A percentile compares a stretch with the other conserved stretches of the same genome.
These are phyloP conservation scores for Ganoderma lingzhi DNA, from an alignment of 1,284 basidiomycete species.

Conservation along the genomic window DNA sequence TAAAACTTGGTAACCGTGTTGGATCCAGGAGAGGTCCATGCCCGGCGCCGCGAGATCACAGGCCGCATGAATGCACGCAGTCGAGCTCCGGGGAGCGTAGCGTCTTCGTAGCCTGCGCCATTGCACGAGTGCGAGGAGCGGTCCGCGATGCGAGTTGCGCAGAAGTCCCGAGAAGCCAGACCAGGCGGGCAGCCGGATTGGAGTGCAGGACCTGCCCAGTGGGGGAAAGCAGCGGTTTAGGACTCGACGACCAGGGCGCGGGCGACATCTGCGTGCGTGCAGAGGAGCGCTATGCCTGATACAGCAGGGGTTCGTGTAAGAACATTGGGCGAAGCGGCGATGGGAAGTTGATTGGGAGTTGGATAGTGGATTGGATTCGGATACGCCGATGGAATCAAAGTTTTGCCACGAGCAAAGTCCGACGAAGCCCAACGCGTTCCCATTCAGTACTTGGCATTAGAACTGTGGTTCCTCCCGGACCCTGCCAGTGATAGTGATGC, in stretches of 20 bases:
- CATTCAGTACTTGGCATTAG: background rate
- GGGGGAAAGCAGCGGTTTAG: background rate
- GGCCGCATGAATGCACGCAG: conserved; percentile 2
- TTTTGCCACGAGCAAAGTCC: conserved; percentile 18
- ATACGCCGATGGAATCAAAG: conserved; percentile 21
- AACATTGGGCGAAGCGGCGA: conserved; percentile 14
- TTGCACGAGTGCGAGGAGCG: conserved; percentile 2
- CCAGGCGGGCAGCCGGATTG: background rate
- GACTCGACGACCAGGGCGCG: conserved; percentile 9
- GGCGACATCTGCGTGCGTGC: conserved; percentile 2
- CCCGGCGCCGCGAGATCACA: background rate
- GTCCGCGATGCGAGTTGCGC: background rate
- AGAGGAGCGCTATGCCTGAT: conserved; percentile 18
- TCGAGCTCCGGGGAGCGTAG: conserved; percentile 2
- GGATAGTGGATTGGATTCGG: conserved; percentile 7
- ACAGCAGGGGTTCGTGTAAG: conserved; percentile 11
- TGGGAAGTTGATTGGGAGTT: conserved; percentile 24
- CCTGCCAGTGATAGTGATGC: background rate
- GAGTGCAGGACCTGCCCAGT: background rate
- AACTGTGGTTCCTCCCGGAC: background rate
- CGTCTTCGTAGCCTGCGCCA: conserved; percentile 2
- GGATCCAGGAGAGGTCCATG: conserved; percentile 14
- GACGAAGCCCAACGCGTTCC: conserved; percentile 7
- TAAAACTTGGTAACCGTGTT: conserved; percentile 3
- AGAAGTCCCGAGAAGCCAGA: background rate